Evolutionary conservation across 305 asterid genomes (phyloP).

Genomic region (Caryopteris hybrid): DNA sequence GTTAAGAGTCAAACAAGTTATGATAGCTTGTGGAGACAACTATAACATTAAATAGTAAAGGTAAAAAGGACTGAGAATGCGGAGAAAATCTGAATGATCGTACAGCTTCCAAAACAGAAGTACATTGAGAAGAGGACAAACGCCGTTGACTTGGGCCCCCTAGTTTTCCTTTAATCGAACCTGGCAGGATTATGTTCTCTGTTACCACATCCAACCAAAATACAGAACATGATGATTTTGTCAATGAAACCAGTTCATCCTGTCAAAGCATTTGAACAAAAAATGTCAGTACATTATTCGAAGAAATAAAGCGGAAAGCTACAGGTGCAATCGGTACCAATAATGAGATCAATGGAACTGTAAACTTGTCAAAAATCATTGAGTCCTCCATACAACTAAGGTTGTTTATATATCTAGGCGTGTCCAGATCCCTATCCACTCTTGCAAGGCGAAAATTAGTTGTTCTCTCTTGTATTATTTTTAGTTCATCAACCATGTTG

Average conservation of each 20-base stretch:
- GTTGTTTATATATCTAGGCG: conserved; percentile 28
- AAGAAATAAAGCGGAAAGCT: conserved; percentile 6
- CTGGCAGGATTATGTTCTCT: conserved; percentile 52
- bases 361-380: conserved; percentile 44
- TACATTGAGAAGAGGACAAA: conserved; percentile 56
- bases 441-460: conserved; percentile 31
- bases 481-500: conserved; percentile 77
- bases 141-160: conserved; percentile 97
- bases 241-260: conserved; percentile 61
- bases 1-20: conserved; percentile 3
- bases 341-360: conserved; percentile 42
- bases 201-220: conserved; percentile 49
- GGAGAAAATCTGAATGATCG: conserved; percentile 25
- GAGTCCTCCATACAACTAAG: conserved; percentile 30
- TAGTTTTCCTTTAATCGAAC: conserved; percentile 73
- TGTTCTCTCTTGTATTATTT: conserved; percentile 49
- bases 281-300: neutral
- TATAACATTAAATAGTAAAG: conserved; percentile 4
- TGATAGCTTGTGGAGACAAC: conserved; percentile 6
- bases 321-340: conserved; percentile 40
- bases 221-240: conserved; percentile 61
- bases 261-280: conserved; percentile 31
- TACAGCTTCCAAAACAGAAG: conserved; percentile 85
- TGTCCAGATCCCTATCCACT: conserved; percentile 28
- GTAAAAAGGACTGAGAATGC: neutral